Evolutionary conservation across 1,284 basidiomycete genomes (phyloP).

Genomic region (Amylostereum chailletii): DNA sequence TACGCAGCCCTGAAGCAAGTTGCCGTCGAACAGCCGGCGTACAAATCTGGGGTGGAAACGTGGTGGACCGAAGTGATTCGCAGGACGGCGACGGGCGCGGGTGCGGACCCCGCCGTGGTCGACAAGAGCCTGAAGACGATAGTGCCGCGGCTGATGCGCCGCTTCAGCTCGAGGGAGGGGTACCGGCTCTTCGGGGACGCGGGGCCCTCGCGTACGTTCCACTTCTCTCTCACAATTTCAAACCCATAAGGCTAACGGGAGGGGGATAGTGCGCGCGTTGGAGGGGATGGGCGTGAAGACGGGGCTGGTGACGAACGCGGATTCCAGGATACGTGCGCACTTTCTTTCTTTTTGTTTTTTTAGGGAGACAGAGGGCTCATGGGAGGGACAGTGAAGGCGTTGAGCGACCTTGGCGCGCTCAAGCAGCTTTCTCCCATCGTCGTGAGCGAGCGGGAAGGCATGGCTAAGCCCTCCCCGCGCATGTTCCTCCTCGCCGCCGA

Average conservation of each 20-base stretch:
- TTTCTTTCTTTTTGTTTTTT: not conserved
- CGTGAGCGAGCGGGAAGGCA: slow-evolving; percentile 54
- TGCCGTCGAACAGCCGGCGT: slow-evolving; percentile 50
- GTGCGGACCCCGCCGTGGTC: slow-evolving; percentile 48
- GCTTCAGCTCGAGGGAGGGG: slow-evolving; percentile 63
- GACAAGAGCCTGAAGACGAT: slow-evolving; percentile 41
- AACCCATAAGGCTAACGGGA: no score
- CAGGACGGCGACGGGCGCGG: slow-evolving; percentile 63
- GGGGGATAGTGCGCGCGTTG: slow-evolving; percentile 35
- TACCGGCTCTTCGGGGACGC: slow-evolving; percentile 62
- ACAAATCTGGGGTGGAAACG: slow-evolving; percentile 35
- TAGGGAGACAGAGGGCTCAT: not conserved
- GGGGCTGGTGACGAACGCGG: slow-evolving; percentile 63
- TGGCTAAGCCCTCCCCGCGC: slow-evolving; percentile 56
- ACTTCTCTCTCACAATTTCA: not conserved
- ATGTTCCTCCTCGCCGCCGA: slow-evolving; percentile 44
- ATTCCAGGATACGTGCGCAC: slow-evolving; percentile 56
- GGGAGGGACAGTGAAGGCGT: slow-evolving; percentile 27
- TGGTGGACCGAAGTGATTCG: slow-evolving; percentile 74
- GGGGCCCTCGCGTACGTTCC: slow-evolving; percentile 45
- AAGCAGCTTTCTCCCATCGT: slow-evolving; percentile 41
- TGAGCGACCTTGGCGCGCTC: slow-evolving; percentile 50
- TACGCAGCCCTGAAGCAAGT: slow-evolving; percentile 50
- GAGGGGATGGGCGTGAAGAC: slow-evolving; percentile 37
- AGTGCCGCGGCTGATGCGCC: slow-evolving; percentile 44